Evolutionary conservation across 441 rosid species (phyloP).

Genomic region (Brassica balearica): DNA sequence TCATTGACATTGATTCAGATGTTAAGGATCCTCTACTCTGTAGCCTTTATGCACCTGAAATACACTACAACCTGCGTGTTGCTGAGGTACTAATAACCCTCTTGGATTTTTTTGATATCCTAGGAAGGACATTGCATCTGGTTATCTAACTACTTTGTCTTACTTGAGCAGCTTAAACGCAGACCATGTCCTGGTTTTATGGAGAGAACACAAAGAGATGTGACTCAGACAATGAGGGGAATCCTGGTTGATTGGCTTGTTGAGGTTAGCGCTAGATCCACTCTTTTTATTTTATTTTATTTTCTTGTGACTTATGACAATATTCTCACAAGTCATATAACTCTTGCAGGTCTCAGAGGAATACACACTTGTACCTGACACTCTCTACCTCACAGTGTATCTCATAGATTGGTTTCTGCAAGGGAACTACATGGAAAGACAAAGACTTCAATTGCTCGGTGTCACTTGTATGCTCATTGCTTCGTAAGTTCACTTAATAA

Average conservation of each 20-base stretch:
- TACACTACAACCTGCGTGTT: slow-evolving; percentile 57
- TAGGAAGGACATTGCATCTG: slow-evolving; percentile 1
- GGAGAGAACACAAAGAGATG: slow-evolving; percentile 50
- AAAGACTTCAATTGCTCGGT: slow-evolving; percentile 58
- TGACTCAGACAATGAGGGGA: slow-evolving; percentile 47
- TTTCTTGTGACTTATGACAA: too few relatives aligned
- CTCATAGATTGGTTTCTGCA: slow-evolving; percentile 44
- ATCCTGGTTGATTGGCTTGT: slow-evolving; percentile 73
- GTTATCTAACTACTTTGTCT: background rate
- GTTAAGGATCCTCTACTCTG: slow-evolving; percentile 63
- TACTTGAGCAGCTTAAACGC: slow-evolving; percentile 50
- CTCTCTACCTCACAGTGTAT: slow-evolving; percentile 62
- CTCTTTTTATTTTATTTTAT: slow-evolving; percentile 24
- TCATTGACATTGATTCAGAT: slow-evolving; percentile 60
- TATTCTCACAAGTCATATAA: too few relatives aligned
- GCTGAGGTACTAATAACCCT: slow-evolving; percentile 61
- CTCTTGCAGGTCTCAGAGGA: slow-evolving; percentile 55
- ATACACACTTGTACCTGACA: slow-evolving; percentile 61
- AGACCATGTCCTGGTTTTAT: slow-evolving; percentile 52
- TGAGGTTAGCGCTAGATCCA: slow-evolving; percentile 29
- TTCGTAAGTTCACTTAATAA: slow-evolving; percentile 52
- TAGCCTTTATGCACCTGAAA: slow-evolving; percentile 65
- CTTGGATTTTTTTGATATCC: background rate
- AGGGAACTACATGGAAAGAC: background rate
- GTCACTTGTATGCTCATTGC: slow-evolving; percentile 72